A percentile compares a stretch with the other conserved stretches of the same genome.
phyloP scores from a whole-genome alignment of 192 early-diverging fungal species.

The Linnemannia hyalina region DNA sequence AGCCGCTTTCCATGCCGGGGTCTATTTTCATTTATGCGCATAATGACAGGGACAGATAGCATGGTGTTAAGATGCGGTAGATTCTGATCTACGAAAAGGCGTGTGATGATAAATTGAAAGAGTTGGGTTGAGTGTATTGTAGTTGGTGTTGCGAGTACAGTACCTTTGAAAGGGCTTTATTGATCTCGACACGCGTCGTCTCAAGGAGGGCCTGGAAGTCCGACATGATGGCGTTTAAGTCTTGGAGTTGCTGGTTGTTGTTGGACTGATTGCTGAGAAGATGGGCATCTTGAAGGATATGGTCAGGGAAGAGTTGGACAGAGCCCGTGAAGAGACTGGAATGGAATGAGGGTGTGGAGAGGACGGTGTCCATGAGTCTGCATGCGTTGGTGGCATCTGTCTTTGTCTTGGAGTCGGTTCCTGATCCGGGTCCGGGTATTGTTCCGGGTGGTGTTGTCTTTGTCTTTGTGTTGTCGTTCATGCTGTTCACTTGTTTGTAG shows the following conservation, averaged over 20 bases:
- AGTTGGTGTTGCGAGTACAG: not conserved
- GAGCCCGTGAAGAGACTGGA: slow-evolving; percentile 8
- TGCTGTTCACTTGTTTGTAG: not conserved
- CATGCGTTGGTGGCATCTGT: slow-evolving; percentile 17
- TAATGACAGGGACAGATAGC: not conserved
- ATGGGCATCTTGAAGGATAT: slow-evolving; percentile 5
- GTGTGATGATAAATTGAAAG: not conserved
- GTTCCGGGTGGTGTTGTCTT: not conserved
- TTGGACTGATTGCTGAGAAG: not conserved
- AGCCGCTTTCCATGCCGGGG: not conserved
- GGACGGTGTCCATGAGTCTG: slow-evolving; percentile 14
- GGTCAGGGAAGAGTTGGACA: slow-evolving; percentile 13
- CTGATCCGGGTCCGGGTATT: not conserved
- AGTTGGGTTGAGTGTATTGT: not conserved
- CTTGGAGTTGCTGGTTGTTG: not conserved
- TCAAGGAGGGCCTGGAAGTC: not conserved
- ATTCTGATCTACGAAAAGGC: not conserved
- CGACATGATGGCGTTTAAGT: not conserved
- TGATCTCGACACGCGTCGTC: not conserved
- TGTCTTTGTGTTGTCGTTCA: not conserved
- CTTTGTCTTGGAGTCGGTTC: not conserved
- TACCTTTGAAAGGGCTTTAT: not conserved
- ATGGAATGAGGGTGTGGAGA: slow-evolving; percentile 5
- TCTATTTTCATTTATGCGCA: not conserved
- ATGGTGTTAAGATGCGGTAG: not conserved